Percentiles rank a stretch among this genome's conserved stretches.
Evolutionary conservation across 176 grass and related monocot genomes (phyloP).

Genomic region (Carex kokanica): DNA sequence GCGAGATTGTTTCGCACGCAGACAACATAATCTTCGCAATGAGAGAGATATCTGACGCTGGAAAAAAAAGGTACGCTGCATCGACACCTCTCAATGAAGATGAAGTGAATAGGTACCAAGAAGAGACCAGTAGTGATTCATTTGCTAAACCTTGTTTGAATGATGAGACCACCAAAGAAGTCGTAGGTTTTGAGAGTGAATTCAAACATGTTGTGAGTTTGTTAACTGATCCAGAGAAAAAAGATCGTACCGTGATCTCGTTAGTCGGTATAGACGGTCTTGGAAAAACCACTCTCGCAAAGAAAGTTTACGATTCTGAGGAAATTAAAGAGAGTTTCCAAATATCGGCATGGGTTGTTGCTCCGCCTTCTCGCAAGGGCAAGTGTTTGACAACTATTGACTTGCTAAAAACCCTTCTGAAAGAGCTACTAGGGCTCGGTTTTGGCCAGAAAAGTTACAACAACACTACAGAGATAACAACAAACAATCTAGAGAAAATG

Average conservation of each 20-base stretch:
- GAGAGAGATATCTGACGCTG: conserved; percentile 5
- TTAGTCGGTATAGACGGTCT: conserved; percentile 15
- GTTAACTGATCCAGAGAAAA: conserved; percentile 12
- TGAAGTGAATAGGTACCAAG: not conserved
- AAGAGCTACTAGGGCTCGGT: conserved; percentile 11
- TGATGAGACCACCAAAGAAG: not conserved
- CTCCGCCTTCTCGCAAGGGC: not conserved
- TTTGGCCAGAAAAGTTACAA: conserved; percentile 15
- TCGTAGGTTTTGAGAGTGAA: conserved; percentile 17
- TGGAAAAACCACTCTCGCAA: conserved; percentile 21
- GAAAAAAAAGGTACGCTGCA: conserved; percentile 10
- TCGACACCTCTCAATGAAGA: not conserved
- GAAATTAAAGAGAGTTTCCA: not conserved
- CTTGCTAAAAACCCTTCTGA: not conserved
- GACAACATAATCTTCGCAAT: not conserved
- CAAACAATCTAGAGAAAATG: conserved; percentile 22
- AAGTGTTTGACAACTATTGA: not conserved
- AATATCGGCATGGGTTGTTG: not conserved
- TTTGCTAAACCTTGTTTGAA: not conserved
- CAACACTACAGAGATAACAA: conserved; percentile 13
- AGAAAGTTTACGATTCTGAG: conserved; percentile 3
- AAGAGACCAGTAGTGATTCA: not conserved
- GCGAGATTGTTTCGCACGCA: not conserved
- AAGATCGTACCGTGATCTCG: not conserved
- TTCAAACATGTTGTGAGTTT: conserved; percentile 10